Conservation (phyloP, 2,329 filamentous ascomycete genomes). For the Tolypocladium album region DNA sequence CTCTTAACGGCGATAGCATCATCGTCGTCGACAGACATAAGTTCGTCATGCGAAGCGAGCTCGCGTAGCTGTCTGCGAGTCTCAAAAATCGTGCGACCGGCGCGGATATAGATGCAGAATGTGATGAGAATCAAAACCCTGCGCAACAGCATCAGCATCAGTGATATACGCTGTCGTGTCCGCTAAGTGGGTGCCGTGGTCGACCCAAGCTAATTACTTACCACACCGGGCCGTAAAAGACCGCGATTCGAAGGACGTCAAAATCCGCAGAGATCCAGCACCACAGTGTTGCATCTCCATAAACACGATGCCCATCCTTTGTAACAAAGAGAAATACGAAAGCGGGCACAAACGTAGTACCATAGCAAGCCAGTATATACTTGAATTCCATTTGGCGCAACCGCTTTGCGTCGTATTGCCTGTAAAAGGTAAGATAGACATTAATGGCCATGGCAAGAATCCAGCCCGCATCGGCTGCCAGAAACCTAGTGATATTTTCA, state of each 20-base stretch:
- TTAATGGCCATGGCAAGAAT: slow-evolving; percentile 70
- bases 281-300: slow-evolving; percentile 64
- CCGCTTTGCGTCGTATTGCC: slow-evolving; percentile 49
- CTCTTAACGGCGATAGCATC: not conserved
- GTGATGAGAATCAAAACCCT: slow-evolving; percentile 8
- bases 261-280: slow-evolving; percentile 59
- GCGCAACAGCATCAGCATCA: not conserved
- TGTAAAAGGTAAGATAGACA: slow-evolving; percentile 67
- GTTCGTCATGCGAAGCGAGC: not conserved
- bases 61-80: slow-evolving; percentile 46
- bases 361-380: slow-evolving; percentile 58
- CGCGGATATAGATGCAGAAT: slow-evolving; percentile 25
- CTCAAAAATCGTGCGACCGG: slow-evolving; percentile 49
- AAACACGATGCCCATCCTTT: slow-evolving; percentile 41
- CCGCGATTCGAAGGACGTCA: slow-evolving; percentile 55
- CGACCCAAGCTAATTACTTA: slow-evolving; percentile 1
- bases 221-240: slow-evolving; percentile 60
- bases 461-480: slow-evolving; percentile 62
- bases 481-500: slow-evolving; percentile 45
- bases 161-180: not conserved
- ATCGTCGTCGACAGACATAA: not conserved
- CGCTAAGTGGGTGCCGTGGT: too few relatives aligned
- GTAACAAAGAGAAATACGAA: slow-evolving; percentile 52
- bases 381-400: slow-evolving; percentile 55
- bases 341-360: slow-evolving; percentile 54